Base-by-base conservation (phyloP, 495 filamentous ascomycete species). In the Penicillium tannophilum region DNA sequence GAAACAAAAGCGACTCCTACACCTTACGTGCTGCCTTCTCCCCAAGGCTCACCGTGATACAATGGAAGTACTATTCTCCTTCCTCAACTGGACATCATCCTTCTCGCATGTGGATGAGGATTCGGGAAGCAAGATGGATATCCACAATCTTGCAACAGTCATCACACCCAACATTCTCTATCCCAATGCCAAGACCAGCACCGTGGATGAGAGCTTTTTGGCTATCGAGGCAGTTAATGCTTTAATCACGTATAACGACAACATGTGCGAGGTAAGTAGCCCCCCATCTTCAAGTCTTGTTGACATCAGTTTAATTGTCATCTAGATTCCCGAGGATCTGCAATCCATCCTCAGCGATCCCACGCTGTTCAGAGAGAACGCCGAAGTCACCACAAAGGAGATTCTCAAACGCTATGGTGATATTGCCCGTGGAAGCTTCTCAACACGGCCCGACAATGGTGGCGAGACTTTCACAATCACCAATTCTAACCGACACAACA, bases 101-200 rank as follows among this genome's bases (percentile, higher is more conserved):
- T 99, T 99, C 78, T 92, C 93, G 49, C 91, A 96, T 66, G 88
- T 98, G 20, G 94, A 99, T 65, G 93, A 98, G 64, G 84, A 86
- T 53, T 83, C 83, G 39, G 94, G 94, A 20, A 97, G 92, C 67
- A 97, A 97, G 80, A 99, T 99, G 94, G 94, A 99, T 73, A 91
- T 94, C 50, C 93, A 96, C 73, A 99, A 99, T 66, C 84, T 99
- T 54, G 91, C 94, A 7, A 98, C 95, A n/a, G 94, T 99, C 58
- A 96, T 99, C 62, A 91, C 93, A 6, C 94, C 94, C 0, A 99
- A 99, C 61, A 89, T 99, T 54, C 85, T 99, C 14, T 91, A 90
- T 63, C 86, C 89, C 11, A 88, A 85, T 62, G 78, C 82, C 33
- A 86, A 87, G 67, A 88, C 79, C 61, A 81, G 82, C 45, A 86